Conservation (phyloP, 2,329 filamentous ascomycete species). For the Aspergillus ustus region DNA sequence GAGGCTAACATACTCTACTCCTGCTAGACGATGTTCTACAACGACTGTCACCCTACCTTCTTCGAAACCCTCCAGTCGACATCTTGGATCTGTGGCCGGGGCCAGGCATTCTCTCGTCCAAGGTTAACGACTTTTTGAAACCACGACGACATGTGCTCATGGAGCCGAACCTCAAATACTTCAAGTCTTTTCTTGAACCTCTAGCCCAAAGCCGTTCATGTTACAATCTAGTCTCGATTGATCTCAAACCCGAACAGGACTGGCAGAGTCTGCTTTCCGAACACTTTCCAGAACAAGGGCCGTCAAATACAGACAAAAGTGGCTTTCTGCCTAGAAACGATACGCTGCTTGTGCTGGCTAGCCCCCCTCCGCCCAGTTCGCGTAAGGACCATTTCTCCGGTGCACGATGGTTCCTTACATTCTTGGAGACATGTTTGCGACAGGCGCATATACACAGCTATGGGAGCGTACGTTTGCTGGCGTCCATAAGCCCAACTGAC, state of each 20-base stretch:
- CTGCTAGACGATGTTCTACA: slow-evolving; percentile 67
- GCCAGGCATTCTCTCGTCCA: slow-evolving; percentile 75
- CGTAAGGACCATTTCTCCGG: slow-evolving; percentile 51
- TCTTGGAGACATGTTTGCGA: slow-evolving; percentile 59
- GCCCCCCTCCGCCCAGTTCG: slow-evolving; percentile 62
- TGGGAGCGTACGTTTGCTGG: slow-evolving; percentile 77
- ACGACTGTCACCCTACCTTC: slow-evolving; percentile 71
- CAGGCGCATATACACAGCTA: slow-evolving; percentile 71
- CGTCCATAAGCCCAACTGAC: slow-evolving; percentile 71
- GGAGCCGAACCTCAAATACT: slow-evolving; percentile 68
- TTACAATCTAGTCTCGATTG: slow-evolving; percentile 56
- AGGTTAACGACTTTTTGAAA: slow-evolving; percentile 73
- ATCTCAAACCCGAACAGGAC: slow-evolving; percentile 64
- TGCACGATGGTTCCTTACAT: slow-evolving; percentile 64
- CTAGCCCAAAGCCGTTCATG: slow-evolving; percentile 56
- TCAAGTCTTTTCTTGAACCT: slow-evolving; percentile 64
- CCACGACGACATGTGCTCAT: slow-evolving; percentile 84
- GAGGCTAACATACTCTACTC: slow-evolving; percentile 6
- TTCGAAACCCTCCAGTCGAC: slow-evolving; percentile 76
- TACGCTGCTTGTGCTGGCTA: slow-evolving; percentile 73
- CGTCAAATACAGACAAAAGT: slow-evolving; percentile 43
- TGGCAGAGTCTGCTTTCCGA: slow-evolving; percentile 47
- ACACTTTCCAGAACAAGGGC: slow-evolving; percentile 59
- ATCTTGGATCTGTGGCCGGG: slow-evolving; percentile 88
- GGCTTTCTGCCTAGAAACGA: slow-evolving; percentile 64